Evolutionary conservation across 768 basidiomycete genomes (phyloP).

Genomic region (Pleurotus pulmonarius): DNA sequence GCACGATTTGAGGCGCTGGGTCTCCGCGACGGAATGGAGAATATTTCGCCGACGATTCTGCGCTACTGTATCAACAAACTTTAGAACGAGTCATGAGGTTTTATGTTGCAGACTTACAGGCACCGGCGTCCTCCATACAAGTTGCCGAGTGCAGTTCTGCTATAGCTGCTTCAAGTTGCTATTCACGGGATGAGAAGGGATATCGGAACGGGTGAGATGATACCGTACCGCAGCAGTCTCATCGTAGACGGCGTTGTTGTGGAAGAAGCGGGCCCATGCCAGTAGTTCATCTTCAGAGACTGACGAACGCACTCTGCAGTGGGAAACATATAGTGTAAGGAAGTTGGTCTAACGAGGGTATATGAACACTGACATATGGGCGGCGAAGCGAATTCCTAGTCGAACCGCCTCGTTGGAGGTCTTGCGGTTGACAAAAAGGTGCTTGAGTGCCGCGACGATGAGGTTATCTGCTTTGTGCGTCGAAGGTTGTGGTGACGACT

Average conservation of each 20-base stretch:
- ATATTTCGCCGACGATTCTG: slow-evolving; percentile 4
- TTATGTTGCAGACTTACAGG: not conserved
- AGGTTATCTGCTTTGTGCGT: slow-evolving; percentile 1
- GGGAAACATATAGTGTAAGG: no score
- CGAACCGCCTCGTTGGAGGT: slow-evolving; percentile 1
- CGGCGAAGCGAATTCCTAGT: slow-evolving; percentile 2
- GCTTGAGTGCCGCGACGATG: slow-evolving; percentile 7
- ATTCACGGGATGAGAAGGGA: no score
- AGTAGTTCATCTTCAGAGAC: slow-evolving; percentile 3
- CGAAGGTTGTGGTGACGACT: slow-evolving; percentile 1
- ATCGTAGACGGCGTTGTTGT: slow-evolving; percentile 6
- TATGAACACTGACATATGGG: slow-evolving; percentile 1
- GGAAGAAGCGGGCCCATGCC: slow-evolving; percentile 6
- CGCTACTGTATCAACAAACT: not conserved
- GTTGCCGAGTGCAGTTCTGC: not conserved
- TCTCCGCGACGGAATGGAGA: not conserved
- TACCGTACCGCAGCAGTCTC: slow-evolving; percentile 1
- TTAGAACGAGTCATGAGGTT: not conserved
- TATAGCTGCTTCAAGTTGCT: slow-evolving; percentile 6
- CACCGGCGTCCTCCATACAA: not conserved
- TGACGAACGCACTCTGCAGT: not conserved
- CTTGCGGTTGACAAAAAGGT: slow-evolving; percentile 8
- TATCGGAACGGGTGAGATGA: not conserved
- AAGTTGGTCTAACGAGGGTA: not conserved
- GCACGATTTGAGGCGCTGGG: slow-evolving; percentile 1